Evolutionary conservation across 768 basidiomycete genomes (phyloP), one percentile per base, ranked within the genome.

Genomic region (Podaxis rugospora): DNA sequence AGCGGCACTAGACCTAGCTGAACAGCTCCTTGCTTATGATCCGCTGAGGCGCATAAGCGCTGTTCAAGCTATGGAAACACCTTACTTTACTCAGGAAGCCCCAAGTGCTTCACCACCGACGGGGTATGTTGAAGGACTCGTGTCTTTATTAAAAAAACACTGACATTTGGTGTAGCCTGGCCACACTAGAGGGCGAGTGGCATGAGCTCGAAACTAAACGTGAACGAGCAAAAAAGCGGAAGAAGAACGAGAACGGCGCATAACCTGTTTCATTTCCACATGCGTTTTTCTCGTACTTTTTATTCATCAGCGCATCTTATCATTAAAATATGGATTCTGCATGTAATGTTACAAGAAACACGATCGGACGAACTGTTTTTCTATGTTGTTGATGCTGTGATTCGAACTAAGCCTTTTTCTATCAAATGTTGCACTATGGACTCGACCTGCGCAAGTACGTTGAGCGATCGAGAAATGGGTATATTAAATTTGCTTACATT

Each of bases 181-280:
- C 89, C 11, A 82, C 82, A 11, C 74, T 97, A 44, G 86, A 93
- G 70, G 96, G 97, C 49, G 97, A 98, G 72, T 98, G 95, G 92
- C 97, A 99, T 73, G 97, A 99, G 72, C 80, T 95, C 64, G 95
- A 98, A 72, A 92, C 93, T 11, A 99, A 98, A 73, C 82, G 88
- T 59, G 94, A 98, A 76, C 83, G 93, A 42, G 88, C 89, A 61
- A 91, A 86, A 76, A 89, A 90, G 74, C 80, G 85, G 71, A 83
- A 83, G 76, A 89, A 83, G 80, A 79, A 80, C 64, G 89, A 86
- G 73, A 74, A 67, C 63, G 61, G 59, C 39, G 59, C 59, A 50
- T 61, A 54, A 37, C 21, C 44, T 13, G 14, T 53, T 32, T 36
- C n/a, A 21, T 35, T 23, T 37, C 50, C 32, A 39, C 49, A 13